Evolutionary conservation across 1,284 basidiomycete genomes (phyloP), one percentile per base, ranked within the genome.

Genomic region (Trichosporon sp.): DNA sequence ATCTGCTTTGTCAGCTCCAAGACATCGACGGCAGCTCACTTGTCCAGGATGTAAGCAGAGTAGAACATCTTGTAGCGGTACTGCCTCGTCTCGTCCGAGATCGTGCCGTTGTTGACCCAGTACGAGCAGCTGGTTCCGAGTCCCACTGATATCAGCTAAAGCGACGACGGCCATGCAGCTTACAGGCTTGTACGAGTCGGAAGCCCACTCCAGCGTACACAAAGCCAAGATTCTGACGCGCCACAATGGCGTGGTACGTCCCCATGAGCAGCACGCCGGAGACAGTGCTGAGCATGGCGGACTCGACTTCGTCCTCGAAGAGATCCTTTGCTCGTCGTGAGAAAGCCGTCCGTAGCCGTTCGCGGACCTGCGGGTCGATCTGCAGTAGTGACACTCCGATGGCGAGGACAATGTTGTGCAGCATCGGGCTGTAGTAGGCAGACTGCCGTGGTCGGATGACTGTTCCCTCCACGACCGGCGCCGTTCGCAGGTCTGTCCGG

Each of bases 401-500:
- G 0, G 84, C 84, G 9, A 94, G 82, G 29, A 95, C 85, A 0
- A 91, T 88, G 10, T 86, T 84, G 74, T 96, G 93, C 58, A 95
- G 84, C 1, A 87, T 64, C 4, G 71, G 71, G 33, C 59, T 62
- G 66, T 72, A 72, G 61, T 69, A 61, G 3, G 67, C 60, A 2
- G 67, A 65, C n/a, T 64, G 67, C 3, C 62, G 64, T 10, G 64
- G 59, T 13, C 63, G 57, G 59, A 70, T 62, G 36, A 68, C 52
- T 3, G 67, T 58, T 11, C 60, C 62, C 19, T 61, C 60, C 1
- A 59, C 34, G 0, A 32, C n/a, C 0, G 69, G 60, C 2, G 65
- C 58, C 10, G 56, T 23, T 9, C 29, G 21, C 40, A 69, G 23
- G 59, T 70, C 71, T 9, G 62, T 46, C 19, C 62, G 61, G 59